Percentiles rank a stretch among this genome's conserved stretches.
Evolutionary conservation across 352 stramenopile species (phyloP).

Genomic region (Lagenidium giganteum): DNA sequence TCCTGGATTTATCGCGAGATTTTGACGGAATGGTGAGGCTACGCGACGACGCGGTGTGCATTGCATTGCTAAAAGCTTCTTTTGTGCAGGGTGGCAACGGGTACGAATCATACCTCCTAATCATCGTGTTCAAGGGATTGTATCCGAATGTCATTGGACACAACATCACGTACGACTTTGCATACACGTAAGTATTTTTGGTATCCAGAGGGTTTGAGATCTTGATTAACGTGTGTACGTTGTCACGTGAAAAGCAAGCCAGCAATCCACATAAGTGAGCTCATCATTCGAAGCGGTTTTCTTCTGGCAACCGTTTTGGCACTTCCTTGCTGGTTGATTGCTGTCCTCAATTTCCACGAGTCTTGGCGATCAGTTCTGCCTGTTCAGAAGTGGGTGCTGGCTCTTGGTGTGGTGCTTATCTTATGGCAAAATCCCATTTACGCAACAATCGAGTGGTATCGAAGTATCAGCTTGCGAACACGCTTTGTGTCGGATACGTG

Average conservation of each 20-base stretch:
- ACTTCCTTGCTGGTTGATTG: conserved; percentile 70
- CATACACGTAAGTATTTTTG: conserved; percentile 60
- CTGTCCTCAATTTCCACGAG: conserved; percentile 48
- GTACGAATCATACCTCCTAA: conserved; percentile 55
- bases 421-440: conserved; percentile 84
- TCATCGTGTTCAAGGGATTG: conserved; percentile 56
- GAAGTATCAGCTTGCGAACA: conserved; percentile 45
- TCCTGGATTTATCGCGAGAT: conserved; percentile 74
- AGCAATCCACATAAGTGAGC: conserved; percentile 57
- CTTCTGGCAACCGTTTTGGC: conserved; percentile 53
- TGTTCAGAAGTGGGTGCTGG: conserved; percentile 72
- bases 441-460: conserved; percentile 49
- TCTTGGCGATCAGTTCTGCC: conserved; percentile 48
- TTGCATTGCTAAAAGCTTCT: no score
- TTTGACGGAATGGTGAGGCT: conserved; percentile 32
- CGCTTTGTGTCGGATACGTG: conserved; percentile 61
- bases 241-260: conserved; percentile 37
- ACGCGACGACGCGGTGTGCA: no score
- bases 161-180: conserved; percentile 67
- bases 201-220: no score
- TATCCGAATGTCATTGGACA: conserved; percentile 76
- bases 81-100: conserved; percentile 44
- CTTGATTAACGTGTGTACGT: background rate
- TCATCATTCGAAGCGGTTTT: conserved; percentile 55
- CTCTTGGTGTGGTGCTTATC: conserved; percentile 62